phyloP scores from a whole-genome alignment of 1,284 basidiomycete genomes.

The Apiotrichum domesticum region DNA sequence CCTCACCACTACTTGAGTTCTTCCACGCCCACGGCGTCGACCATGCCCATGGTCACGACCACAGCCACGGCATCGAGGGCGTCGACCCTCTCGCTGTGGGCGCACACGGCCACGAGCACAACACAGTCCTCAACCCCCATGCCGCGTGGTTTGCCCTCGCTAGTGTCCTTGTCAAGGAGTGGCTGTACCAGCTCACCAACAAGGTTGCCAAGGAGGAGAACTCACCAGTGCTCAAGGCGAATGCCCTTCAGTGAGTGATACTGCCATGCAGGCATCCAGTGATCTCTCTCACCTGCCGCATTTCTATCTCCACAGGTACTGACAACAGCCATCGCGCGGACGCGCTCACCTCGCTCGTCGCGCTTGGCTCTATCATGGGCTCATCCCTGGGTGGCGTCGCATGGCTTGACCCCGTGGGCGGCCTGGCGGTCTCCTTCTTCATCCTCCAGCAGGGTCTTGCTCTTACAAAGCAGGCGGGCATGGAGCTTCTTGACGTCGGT shows the following conservation, averaged over 20 bases:
- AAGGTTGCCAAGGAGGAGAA: conserved; percentile 83
- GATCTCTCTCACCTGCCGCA: too few relatives aligned
- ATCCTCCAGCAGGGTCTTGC: conserved; percentile 79
- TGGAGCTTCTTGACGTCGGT: conserved; percentile 79
- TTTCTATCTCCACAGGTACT: conserved; percentile 5
- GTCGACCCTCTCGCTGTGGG: conserved; percentile 1
- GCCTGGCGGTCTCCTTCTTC: conserved; percentile 79
- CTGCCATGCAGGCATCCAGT: too few relatives aligned
- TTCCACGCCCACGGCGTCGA: conserved; percentile 52
- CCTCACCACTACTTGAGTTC: conserved; percentile 45
- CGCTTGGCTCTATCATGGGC: conserved; percentile 81
- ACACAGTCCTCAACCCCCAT: conserved; percentile 70
- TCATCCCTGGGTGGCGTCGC: conserved; percentile 76
- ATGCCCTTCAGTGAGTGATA: conserved; percentile 58
- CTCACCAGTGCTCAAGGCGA: conserved; percentile 83
- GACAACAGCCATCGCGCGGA: conserved; percentile 80
- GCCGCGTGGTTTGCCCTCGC: conserved; percentile 92
- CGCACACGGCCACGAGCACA: conserved; percentile 26
- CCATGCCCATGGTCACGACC: conserved; percentile 34
- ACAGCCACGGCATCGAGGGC: conserved; percentile 1
- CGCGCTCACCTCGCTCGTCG: conserved; percentile 81
- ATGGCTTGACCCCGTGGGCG: conserved; percentile 84
- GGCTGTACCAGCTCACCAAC: conserved; percentile 80
- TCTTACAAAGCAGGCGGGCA: conserved; percentile 65
- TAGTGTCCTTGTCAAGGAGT: conserved; percentile 81